Percentiles rank a stretch among this genome's conserved stretches.
phyloP scores from a whole-genome alignment of 345 rosid species.

The Citrus sinensis region DNA sequence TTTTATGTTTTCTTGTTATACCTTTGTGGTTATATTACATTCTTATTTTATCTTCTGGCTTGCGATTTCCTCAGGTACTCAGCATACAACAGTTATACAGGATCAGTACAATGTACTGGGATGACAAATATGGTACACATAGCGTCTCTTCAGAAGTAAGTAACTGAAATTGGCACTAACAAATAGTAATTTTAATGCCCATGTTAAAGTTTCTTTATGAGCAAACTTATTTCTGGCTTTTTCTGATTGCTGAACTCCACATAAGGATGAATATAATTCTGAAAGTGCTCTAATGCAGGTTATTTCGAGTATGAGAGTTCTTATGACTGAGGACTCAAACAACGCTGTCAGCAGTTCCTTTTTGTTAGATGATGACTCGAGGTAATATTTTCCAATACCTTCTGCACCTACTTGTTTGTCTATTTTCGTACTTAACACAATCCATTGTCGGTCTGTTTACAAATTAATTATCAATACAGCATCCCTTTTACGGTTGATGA shows the following conservation, averaged over 20 bases:
- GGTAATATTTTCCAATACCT: constrained; percentile 38
- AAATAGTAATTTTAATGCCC: neutral
- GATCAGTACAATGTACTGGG: constrained; percentile 99
- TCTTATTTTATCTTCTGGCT: neutral
- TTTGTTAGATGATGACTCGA: constrained; percentile 95
- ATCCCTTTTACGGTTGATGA: constrained; percentile 98
- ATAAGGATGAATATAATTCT: neutral
- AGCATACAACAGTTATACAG: constrained; percentile 96
- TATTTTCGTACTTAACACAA: neutral
- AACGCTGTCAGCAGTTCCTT: constrained; percentile 94
- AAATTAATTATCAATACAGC: constrained; percentile 45
- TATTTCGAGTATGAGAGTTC: constrained; percentile 85
- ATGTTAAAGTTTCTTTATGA: neutral
- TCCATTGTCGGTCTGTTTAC: constrained; percentile 4
- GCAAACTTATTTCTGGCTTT: neutral
- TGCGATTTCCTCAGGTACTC: constrained; percentile 58
- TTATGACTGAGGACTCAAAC: constrained; percentile 97
- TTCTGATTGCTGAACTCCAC: neutral
- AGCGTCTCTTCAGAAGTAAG: constrained; percentile 95
- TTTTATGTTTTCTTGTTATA: neutral
- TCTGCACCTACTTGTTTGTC: neutral
- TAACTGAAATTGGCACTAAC: constrained; percentile 5
- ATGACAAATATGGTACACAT: constrained; percentile 95
- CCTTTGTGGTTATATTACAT: neutral
- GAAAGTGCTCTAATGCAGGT: constrained; percentile 43